phyloP scores from a whole-genome alignment of 2,329 filamentous ascomycete species.

The Lachnellula hyalina region DNA sequence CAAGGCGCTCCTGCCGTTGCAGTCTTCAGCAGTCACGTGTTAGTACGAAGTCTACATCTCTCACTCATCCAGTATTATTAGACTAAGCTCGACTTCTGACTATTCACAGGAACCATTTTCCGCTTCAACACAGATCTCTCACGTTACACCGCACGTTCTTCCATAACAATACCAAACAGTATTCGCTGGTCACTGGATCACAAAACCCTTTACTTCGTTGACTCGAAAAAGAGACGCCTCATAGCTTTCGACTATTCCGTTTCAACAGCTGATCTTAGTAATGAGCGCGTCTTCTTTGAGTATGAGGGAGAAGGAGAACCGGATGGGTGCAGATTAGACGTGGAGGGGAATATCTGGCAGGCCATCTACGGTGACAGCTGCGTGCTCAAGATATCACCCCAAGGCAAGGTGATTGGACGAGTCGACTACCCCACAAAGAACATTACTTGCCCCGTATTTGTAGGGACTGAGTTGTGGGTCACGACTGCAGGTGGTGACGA shows the following conservation, averaged over 20 bases:
- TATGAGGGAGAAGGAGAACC: slow-evolving; percentile 63
- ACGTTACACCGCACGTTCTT: slow-evolving; percentile 54
- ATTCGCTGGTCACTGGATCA: slow-evolving; percentile 72
- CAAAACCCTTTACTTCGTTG: slow-evolving; percentile 68
- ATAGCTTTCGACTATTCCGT: slow-evolving; percentile 69
- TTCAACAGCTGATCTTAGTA: slow-evolving; percentile 57
- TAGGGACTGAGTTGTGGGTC: slow-evolving; percentile 69
- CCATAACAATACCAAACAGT: slow-evolving; percentile 77
- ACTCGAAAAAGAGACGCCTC: slow-evolving; percentile 67
- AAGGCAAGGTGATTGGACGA: slow-evolving; percentile 67
- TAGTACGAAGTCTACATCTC: not conserved
- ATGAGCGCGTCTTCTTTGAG: slow-evolving; percentile 64
- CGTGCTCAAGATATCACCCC: slow-evolving; percentile 64
- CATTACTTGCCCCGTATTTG: slow-evolving; percentile 77
- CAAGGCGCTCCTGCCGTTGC: not conserved
- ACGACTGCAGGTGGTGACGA: slow-evolving; percentile 68
- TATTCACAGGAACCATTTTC: slow-evolving; percentile 59
- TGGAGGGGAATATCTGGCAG: slow-evolving; percentile 82
- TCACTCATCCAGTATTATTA: not conserved
- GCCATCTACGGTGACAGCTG: slow-evolving; percentile 74
- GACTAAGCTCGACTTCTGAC: slow-evolving; percentile 1
- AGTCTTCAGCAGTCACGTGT: not conserved
- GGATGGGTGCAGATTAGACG: slow-evolving; percentile 81
- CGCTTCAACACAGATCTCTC: slow-evolving; percentile 60
- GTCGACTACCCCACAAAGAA: slow-evolving; percentile 71